These are phyloP conservation scores for Corylus americana DNA, from an alignment of 306 rosid genomes.

Conservation along the genomic window DNA sequence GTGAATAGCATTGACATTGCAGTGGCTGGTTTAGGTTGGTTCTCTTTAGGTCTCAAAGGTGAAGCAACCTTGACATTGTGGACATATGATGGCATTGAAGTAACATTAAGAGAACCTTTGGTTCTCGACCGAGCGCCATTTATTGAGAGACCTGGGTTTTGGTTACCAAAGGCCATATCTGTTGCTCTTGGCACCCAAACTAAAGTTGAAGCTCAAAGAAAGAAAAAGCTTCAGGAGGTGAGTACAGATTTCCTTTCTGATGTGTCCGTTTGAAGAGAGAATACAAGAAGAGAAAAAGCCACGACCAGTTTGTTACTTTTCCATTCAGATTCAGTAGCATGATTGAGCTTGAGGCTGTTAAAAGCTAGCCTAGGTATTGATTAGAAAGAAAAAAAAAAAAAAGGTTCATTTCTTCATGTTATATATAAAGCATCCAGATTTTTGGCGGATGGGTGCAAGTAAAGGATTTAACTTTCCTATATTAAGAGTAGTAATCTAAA, in stretches of 20 bases:
- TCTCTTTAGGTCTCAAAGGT: slow-evolving; percentile 81
- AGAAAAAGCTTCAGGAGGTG: slow-evolving; percentile 51
- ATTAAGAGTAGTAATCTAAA: not conserved
- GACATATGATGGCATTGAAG: slow-evolving; percentile 73
- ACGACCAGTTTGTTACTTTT: not conserved
- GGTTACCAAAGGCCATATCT: slow-evolving; percentile 81
- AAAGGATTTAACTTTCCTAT: not conserved
- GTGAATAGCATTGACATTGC: slow-evolving; percentile 76
- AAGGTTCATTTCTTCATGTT: not conserved
- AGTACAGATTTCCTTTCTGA: slow-evolving; percentile 41
- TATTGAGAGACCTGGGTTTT: slow-evolving; percentile 82
- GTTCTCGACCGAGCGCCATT: slow-evolving; percentile 80
- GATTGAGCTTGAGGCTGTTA: slow-evolving; percentile 15
- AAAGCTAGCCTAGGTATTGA: not conserved
- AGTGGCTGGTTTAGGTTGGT: slow-evolving; percentile 83
- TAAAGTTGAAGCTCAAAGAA: slow-evolving; percentile 62
- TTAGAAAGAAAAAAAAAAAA: not conserved
- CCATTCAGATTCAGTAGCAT: not conserved
- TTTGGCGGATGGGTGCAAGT: not conserved
- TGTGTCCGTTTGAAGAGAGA: slow-evolving; percentile 40
- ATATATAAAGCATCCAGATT: not conserved
- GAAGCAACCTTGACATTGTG: slow-evolving; percentile 72
- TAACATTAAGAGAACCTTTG: slow-evolving; percentile 77
- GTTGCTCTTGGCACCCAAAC: slow-evolving; percentile 64
- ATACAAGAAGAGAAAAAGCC: not conserved